Conservation (phyloP, 176 grass and related monocot species). For the Zoysia pacifica region DNA sequence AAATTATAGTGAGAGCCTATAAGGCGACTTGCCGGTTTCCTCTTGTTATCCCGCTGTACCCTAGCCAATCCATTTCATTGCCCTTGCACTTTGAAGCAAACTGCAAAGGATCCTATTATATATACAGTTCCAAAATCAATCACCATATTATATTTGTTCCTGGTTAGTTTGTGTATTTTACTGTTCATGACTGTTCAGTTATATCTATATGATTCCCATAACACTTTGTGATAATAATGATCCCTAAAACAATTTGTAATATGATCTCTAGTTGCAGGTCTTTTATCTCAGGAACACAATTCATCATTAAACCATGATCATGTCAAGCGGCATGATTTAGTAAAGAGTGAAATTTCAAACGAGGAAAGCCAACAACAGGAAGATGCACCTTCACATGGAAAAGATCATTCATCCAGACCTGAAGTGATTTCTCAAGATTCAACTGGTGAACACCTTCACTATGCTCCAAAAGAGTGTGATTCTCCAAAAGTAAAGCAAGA, state of each 20-base stretch:
- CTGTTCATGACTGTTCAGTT: conserved; percentile 14
- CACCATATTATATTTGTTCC: neutral
- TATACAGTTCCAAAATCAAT: neutral
- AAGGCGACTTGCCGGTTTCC: no score
- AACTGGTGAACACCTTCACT: conserved; percentile 32
- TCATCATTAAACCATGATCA: conserved; percentile 52
- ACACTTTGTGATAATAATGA: conserved; percentile 4
- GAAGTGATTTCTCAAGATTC: conserved; percentile 38
- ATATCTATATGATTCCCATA: conserved; percentile 21
- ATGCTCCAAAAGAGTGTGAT: conserved; percentile 36
- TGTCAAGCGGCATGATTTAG: conserved; percentile 53
- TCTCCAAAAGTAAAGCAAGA: conserved; percentile 49
- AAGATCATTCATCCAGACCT: conserved; percentile 47
- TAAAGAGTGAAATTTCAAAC: conserved; percentile 48
- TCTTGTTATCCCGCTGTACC: no score
- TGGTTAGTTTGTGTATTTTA: neutral
- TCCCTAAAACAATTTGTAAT: conserved; percentile 19
- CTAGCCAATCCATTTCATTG: no score
- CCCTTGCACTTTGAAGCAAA: neutral
- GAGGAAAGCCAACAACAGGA: conserved; percentile 61
- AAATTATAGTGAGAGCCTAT: no score
- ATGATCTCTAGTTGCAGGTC: conserved; percentile 41
- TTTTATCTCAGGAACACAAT: conserved; percentile 55
- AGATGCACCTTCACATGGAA: conserved; percentile 37
- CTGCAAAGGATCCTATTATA: neutral